Percentiles rank a stretch among this genome's conserved stretches.
phyloP scores from a whole-genome alignment of 306 rosid species.

The Parietaria judaica region DNA sequence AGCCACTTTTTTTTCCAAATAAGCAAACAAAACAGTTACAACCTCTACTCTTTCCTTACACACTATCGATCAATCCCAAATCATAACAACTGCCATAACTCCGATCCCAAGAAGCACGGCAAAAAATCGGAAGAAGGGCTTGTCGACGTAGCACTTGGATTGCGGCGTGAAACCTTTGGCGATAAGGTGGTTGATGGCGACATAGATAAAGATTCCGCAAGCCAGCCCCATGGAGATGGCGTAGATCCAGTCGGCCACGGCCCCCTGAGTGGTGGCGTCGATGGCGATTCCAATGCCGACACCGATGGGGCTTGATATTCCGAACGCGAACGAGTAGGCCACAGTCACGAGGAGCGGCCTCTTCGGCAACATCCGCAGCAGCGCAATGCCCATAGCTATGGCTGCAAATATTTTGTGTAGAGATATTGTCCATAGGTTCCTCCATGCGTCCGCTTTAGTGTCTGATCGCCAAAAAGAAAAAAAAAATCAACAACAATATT shows the following conservation, averaged over 20 bases:
- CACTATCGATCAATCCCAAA: conserved; percentile 39
- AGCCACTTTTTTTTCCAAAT: no score
- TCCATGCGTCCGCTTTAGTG: conserved; percentile 66
- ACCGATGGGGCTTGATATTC: conserved; percentile 63
- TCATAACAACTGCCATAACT: conserved; percentile 65
- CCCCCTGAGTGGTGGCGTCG: conserved; percentile 58
- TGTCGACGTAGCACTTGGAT: conserved; percentile 22
- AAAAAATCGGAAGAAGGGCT: conserved; percentile 51
- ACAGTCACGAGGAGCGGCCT: conserved; percentile 43
- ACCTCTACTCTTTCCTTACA: no score
- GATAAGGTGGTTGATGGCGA: conserved; percentile 69
- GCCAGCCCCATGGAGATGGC: conserved; percentile 77
- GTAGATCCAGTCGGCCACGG: conserved; percentile 55
- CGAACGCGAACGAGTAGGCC: conserved; percentile 56
- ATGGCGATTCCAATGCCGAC: conserved; percentile 76
- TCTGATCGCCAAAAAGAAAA: conserved; percentile 16
- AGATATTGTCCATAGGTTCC: conserved; percentile 69
- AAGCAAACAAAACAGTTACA: no score
- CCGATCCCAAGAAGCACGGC: conserved; percentile 64
- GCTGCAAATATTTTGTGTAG: conserved; percentile 85
- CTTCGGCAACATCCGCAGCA: conserved; percentile 62
- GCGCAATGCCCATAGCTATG: conserved; percentile 68
- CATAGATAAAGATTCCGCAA: conserved; percentile 67
- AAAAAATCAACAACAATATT: not conserved
- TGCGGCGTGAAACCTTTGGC: conserved; percentile 59